Evolutionary conservation across 192 early-diverging fungal species (phyloP).

Genomic region (Coemansia sp.): DNA sequence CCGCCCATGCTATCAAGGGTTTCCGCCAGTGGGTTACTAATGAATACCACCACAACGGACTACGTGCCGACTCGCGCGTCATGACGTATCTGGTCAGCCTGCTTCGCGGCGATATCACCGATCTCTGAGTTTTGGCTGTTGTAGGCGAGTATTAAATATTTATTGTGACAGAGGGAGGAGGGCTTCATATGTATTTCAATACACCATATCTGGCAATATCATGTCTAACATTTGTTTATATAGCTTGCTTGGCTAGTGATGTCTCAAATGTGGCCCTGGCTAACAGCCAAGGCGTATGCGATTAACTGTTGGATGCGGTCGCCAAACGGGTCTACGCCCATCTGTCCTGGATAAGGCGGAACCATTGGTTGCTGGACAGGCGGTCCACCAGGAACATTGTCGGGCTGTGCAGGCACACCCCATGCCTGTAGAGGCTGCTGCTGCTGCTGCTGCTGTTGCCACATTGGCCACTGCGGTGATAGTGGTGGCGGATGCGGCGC

Average conservation of each 20-base stretch:
- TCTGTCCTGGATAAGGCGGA: neutral
- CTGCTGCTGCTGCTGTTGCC: slow-evolving; percentile 15
- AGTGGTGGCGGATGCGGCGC: neutral
- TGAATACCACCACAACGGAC: slow-evolving; percentile 68
- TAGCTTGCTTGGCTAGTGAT: neutral
- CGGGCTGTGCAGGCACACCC: neutral
- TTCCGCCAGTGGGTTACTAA: slow-evolving; percentile 69
- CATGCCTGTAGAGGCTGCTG: neutral
- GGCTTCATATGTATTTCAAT: neutral
- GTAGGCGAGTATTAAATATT: neutral
- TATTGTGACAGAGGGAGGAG: neutral
- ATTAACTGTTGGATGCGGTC: slow-evolving; percentile 29
- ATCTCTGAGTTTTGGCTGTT: slow-evolving; percentile 18
- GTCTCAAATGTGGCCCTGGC: slow-evolving; percentile 16
- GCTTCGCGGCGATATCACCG: slow-evolving; percentile 57
- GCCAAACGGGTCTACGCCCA: slow-evolving; percentile 4
- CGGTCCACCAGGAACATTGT: neutral
- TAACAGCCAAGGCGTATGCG: slow-evolving; percentile 24
- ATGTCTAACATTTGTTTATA: neutral
- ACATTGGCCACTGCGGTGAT: neutral
- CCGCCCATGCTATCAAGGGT: slow-evolving; percentile 57
- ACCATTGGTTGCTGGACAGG: slow-evolving; percentile 3
- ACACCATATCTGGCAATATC: neutral
- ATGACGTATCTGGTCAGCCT: slow-evolving; percentile 61
- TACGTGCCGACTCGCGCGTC: slow-evolving; percentile 57